phyloP scores from a whole-genome alignment of 2,329 filamentous ascomycete species.

The Calonectria honghensis region DNA sequence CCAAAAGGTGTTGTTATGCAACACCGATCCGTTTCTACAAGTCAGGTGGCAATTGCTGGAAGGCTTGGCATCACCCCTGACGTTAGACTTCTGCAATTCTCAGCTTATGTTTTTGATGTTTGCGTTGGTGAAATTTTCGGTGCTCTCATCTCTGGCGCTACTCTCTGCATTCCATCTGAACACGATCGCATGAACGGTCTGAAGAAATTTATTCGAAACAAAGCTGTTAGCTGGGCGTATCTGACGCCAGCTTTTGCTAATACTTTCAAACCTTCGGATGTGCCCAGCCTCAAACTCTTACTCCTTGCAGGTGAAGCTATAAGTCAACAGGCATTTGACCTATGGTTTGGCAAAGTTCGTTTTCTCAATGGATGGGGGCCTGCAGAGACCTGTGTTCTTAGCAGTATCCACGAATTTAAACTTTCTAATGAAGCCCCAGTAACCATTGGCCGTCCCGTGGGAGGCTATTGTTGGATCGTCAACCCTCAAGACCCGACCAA shows the following conservation, averaged over 20 bases:
- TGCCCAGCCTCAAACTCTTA: slow-evolving; percentile 26
- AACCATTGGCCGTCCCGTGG: slow-evolving; percentile 20
- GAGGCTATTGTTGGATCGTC: slow-evolving; percentile 57
- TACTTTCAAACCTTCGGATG: slow-evolving; percentile 26
- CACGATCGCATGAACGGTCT: slow-evolving; percentile 31
- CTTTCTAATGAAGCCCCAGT: slow-evolving; percentile 4
- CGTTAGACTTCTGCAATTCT: slow-evolving; percentile 41
- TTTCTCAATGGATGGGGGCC: slow-evolving; percentile 31
- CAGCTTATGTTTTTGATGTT: slow-evolving; percentile 35
- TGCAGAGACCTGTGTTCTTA: slow-evolving; percentile 22
- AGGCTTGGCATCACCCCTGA: slow-evolving; percentile 30
- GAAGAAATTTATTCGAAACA: slow-evolving; percentile 8
- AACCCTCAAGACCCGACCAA: slow-evolving; percentile 8
- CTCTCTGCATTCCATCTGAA: slow-evolving; percentile 39
- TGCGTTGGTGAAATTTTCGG: slow-evolving; percentile 34
- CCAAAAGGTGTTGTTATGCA: slow-evolving; percentile 52
- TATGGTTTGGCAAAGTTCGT: slow-evolving; percentile 28
- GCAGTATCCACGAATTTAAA: slow-evolving; percentile 23
- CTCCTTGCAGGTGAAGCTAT: slow-evolving; percentile 34
- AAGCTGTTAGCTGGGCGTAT: slow-evolving; percentile 25
- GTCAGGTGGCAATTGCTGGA: slow-evolving; percentile 30
- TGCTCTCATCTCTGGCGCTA: slow-evolving; percentile 37
- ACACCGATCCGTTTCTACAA: slow-evolving; percentile 44
- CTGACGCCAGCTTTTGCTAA: slow-evolving; percentile 29
- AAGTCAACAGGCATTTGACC: slow-evolving; percentile 17